phyloP scores from a whole-genome alignment of 306 rosid species.

The Medicago ruthenica region DNA sequence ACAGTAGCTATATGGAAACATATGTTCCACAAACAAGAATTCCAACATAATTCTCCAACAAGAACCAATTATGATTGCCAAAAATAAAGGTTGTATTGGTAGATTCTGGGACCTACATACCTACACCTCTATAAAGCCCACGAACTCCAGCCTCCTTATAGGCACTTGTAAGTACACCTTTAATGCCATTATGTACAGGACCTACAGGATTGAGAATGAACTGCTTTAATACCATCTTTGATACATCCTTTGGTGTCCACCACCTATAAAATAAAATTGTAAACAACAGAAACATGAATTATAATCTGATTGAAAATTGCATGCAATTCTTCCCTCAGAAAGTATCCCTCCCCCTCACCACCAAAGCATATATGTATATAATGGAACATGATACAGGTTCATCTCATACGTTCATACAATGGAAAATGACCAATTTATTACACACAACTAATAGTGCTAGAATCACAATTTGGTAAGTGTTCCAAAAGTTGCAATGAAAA shows the following conservation, averaged over 20 bases:
- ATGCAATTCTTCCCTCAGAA: neutral
- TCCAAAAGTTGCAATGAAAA: neutral
- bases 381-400: neutral
- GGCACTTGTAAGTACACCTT: constrained; percentile 72
- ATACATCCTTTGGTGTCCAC: constrained; percentile 56
- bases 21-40: constrained; percentile 15
- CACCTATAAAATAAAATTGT: constrained; percentile 55
- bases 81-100: constrained; percentile 5
- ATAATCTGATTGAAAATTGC: neutral
- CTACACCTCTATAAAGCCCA: constrained; percentile 88
- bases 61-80: constrained; percentile 26
- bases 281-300: constrained; percentile 18
- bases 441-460: neutral
- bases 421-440: constrained; percentile 10
- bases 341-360: constrained; percentile 17
- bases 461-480: constrained; percentile 16
- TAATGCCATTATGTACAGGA: constrained; percentile 65
- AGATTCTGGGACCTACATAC: constrained; percentile 52
- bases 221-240: constrained; percentile 52
- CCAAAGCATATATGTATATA: neutral
- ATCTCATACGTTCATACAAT: constrained; percentile 13
- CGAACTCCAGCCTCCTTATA: constrained; percentile 83
- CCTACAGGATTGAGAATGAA: constrained; percentile 54
- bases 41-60: constrained; percentile 1
- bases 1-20: neutral